Percentiles rank a stretch among this genome's conserved stretches.
Conservation (phyloP, 768 basidiomycete genomes). For the Pleurotus eryngii region DNA sequence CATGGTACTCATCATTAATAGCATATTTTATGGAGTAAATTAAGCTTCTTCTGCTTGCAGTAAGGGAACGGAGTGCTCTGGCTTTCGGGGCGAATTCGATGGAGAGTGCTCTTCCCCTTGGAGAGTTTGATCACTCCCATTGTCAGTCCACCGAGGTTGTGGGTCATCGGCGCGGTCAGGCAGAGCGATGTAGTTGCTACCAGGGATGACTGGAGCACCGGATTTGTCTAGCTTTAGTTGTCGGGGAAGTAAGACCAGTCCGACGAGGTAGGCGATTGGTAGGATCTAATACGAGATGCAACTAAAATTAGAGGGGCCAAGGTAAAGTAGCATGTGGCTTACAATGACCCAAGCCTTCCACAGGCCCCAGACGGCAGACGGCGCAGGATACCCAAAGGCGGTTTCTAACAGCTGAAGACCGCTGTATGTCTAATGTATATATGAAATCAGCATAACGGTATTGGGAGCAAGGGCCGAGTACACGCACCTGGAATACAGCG, state of each 20-base stretch:
- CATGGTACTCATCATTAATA: too few relatives aligned
- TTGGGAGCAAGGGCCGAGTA: not conserved
- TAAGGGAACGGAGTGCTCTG: slow-evolving; percentile 2
- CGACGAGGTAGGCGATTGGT: slow-evolving; percentile 42
- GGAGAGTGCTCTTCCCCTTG: not conserved
- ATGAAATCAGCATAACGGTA: not conserved
- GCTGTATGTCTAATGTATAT: slow-evolving; percentile 31
- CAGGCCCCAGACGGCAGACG: slow-evolving; percentile 19
- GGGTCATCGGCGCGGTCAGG: slow-evolving; percentile 3
- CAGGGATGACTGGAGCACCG: slow-evolving; percentile 9
- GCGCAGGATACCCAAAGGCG: slow-evolving; percentile 30
- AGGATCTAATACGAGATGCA: slow-evolving; percentile 28
- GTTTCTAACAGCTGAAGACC: slow-evolving; percentile 43
- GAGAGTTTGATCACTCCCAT: not conserved
- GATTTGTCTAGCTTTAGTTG: slow-evolving; percentile 39
- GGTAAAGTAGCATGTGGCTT: slow-evolving; percentile 16
- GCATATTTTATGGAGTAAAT: too few relatives aligned
- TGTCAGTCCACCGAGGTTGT: slow-evolving; percentile 3
- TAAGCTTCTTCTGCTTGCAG: slow-evolving; percentile 1
- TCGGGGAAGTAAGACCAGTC: slow-evolving; percentile 37
- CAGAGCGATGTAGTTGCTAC: not conserved
- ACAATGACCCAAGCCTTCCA: slow-evolving; percentile 48
- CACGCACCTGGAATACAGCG: slow-evolving; percentile 47
- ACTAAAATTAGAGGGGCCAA: too few relatives aligned
- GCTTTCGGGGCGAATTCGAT: not conserved